Base-by-base conservation (phyloP, 352 stramenopile genomes). In the Globisporangium nagaii region DNA sequence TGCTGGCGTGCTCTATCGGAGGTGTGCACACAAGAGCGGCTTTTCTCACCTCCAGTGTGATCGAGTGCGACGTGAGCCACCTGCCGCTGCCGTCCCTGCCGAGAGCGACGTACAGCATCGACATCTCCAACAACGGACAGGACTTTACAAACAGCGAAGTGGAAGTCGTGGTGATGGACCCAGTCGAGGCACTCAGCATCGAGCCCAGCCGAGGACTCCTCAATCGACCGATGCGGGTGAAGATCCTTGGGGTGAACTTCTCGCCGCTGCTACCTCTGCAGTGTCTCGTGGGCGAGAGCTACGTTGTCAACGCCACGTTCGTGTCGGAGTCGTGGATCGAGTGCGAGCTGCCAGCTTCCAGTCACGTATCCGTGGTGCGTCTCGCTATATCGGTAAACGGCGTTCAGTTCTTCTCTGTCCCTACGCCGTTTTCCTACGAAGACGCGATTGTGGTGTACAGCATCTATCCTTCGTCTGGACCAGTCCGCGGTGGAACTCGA, bases 81-180 rank as follows among this genome's bases (percentile, higher is more conserved):
- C 3, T 49, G 2, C 41, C 19, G 2, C 22, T 31, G 2, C 31
- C 53, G 0, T 73, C 60, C 58, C 20, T 53, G 13, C 17, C 40
- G 0, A 60, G 52, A 1, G 51, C 28, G n/a, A 34, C n/a, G 4
- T 7, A 73, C 10, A 63, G 30, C 24, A 55, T 98, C n/a, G 90
- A 98, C 51, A 71, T 97, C 0, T 90, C 83, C 2, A 96, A 91
- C 37, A 98, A 98, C 53, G 86, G 79, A 0, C 78, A 96, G 53
- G 93, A 98, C 46, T 97, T 95, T 43, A 97, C 88, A 4, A 77
- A 86, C 40, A 90, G 65, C 28, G 81, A 90, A 20, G 65, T 91
- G 0, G 62, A 83, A 35, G 90, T 96, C 46, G 54, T 92, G 20
- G 48, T 80, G 1, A 25, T 68, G 31, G 4, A 51, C 13, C 57